Conservation (phyloP, 768 basidiomycete genomes). For the Hericium erinaceus region DNA sequence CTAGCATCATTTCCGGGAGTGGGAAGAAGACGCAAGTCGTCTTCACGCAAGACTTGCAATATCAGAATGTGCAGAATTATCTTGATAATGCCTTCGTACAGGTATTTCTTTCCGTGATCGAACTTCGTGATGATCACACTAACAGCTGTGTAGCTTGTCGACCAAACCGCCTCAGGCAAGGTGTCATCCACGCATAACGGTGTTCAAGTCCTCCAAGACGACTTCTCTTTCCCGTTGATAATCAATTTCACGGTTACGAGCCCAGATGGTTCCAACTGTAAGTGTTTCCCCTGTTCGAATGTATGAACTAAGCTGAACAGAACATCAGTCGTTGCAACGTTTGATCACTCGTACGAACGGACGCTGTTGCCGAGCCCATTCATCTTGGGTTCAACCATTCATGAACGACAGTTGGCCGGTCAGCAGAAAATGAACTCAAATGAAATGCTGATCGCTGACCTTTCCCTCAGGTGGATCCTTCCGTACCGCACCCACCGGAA, state of each 20-base stretch:
- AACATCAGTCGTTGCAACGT: constrained; percentile 35
- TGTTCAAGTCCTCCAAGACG: constrained; percentile 32
- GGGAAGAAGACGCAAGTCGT: constrained; percentile 45
- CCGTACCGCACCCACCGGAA: constrained; percentile 33
- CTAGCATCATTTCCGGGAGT: constrained; percentile 53
- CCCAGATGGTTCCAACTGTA: constrained; percentile 25
- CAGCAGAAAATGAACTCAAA: constrained; percentile 14
- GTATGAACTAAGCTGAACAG: not conserved
- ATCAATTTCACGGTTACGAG: constrained; percentile 30
- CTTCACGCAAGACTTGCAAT: constrained; percentile 53
- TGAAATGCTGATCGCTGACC: not conserved
- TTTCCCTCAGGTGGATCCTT: constrained; percentile 39
- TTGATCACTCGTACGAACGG: constrained; percentile 68
- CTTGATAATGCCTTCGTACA: constrained; percentile 35
- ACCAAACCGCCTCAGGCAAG: constrained; percentile 40
- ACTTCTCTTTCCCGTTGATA: constrained; percentile 44
- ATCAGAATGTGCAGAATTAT: constrained; percentile 55
- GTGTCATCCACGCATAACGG: constrained; percentile 42
- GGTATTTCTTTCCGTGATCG: constrained; percentile 16
- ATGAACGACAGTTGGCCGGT: constrained; percentile 53
- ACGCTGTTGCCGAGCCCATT: constrained; percentile 48
- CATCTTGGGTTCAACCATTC: constrained; percentile 46
- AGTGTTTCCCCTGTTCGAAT: not conserved
- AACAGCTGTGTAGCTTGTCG: constrained; percentile 16
- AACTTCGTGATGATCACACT: not conserved